These are phyloP conservation scores for Blastobotrys raffinosifermentans DNA, from an alignment of 1,139 yeast species.

Conservation along the genomic window DNA sequence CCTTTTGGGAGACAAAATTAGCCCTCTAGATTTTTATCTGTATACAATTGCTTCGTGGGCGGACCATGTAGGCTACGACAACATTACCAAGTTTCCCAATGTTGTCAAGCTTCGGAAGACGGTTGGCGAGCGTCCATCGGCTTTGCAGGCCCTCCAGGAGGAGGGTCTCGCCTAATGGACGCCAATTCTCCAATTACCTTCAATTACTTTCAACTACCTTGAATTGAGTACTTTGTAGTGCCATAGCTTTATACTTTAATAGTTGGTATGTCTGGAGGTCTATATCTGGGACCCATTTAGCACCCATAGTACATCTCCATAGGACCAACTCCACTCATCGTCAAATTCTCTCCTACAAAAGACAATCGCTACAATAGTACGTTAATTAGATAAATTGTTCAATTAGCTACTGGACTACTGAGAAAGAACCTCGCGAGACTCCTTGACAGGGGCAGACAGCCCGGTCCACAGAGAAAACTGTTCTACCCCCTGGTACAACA, in stretches of 20 bases:
- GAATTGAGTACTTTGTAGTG: too few species aligned
- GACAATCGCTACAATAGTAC: constrained; percentile 5
- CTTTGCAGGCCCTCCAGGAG: constrained; percentile 11
- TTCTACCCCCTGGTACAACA: constrained; percentile 85
- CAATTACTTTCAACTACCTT: too few species aligned
- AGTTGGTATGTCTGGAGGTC: too few species aligned
- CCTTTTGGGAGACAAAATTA: constrained; percentile 10
- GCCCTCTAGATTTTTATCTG: constrained; percentile 9
- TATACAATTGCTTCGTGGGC: constrained; percentile 10
- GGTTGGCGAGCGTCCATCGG: constrained; percentile 5
- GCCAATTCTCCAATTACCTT: too few species aligned
- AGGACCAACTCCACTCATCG: too few species aligned
- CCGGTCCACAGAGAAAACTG: constrained; percentile 83
- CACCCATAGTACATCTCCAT: too few species aligned
- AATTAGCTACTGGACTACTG: not conserved
- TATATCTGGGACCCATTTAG: too few species aligned
- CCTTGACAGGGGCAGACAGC: constrained; percentile 34
- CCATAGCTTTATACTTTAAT: too few species aligned
- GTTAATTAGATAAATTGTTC: too few species aligned
- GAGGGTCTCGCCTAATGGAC: not conserved
- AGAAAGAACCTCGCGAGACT: constrained; percentile 10
- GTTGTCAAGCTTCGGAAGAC: constrained; percentile 6
- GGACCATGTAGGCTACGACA: not conserved
- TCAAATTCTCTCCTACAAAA: constrained; percentile 5
- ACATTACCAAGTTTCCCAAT: constrained; percentile 7